These are phyloP conservation scores for Dianthus caryophyllus DNA, from an alignment of 148 eudicot species.

Conservation along the genomic window DNA sequence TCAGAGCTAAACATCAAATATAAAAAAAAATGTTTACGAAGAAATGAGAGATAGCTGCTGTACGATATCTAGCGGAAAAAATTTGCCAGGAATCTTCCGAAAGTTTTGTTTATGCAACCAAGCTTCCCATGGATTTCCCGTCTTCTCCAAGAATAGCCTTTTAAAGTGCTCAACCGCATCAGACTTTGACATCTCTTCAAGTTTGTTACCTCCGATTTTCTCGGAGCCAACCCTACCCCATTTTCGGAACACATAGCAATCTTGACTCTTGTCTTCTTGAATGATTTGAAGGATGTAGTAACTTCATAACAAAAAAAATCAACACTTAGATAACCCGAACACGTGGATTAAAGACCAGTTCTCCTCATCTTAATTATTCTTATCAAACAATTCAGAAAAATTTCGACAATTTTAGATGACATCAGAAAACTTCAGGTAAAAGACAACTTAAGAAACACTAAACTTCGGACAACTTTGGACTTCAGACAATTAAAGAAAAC, in stretches of 20 bases:
- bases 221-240: slow-evolving; percentile 97
- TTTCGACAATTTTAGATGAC: too few relatives aligned
- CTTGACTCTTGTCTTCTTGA: slow-evolving; percentile 81
- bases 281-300: slow-evolving; percentile 95
- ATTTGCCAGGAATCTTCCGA: slow-evolving; percentile 81
- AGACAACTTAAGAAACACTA: too few relatives aligned
- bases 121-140: slow-evolving; percentile 93
- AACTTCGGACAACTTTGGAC: too few relatives aligned
- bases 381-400: too few relatives aligned
- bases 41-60: slow-evolving; percentile 13
- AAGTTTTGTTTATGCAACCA: slow-evolving; percentile 65
- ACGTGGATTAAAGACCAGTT: background rate
- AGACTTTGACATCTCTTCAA: slow-evolving; percentile 61
- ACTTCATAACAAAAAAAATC: slow-evolving; percentile 28
- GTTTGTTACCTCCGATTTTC: slow-evolving; percentile 66
- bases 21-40: background rate
- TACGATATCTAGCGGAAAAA: slow-evolving; percentile 96
- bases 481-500: too few relatives aligned
- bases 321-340: slow-evolving; percentile 13
- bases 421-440: too few relatives aligned
- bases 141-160: slow-evolving; percentile 79
- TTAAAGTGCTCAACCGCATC: slow-evolving; percentile 79
- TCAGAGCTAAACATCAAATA: slow-evolving; percentile 2
- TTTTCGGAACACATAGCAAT: slow-evolving; percentile 83
- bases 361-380: too few relatives aligned